Conservation (phyloP, 768 basidiomycete genomes). For the Tulasnella sp. region DNA sequence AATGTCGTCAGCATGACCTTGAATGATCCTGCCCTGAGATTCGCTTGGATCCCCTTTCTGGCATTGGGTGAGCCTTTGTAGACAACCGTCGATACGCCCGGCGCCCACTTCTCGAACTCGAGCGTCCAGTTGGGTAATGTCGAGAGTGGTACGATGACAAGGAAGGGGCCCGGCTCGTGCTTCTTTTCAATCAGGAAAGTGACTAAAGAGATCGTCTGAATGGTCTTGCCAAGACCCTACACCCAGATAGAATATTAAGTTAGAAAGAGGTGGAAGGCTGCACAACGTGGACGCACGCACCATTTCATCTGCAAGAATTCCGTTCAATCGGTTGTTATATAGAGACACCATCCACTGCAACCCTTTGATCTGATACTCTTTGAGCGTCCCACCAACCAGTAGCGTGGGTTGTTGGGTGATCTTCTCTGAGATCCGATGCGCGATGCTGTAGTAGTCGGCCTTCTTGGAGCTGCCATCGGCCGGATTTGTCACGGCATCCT, state of each 20-base stretch:
- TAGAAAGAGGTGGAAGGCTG: not conserved
- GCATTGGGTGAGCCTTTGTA: conserved; percentile 89
- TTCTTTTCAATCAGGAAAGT: conserved; percentile 88
- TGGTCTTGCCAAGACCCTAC: conserved; percentile 90
- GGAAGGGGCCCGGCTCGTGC: conserved; percentile 84
- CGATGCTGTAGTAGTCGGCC: conserved; percentile 93
- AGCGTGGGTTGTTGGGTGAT: conserved; percentile 60
- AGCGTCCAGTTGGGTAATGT: conserved; percentile 97
- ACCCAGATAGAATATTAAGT: not conserved
- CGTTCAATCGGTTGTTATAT: conserved; percentile 92
- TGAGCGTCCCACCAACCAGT: conserved; percentile 77
- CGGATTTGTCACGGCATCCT: conserved; percentile 31
- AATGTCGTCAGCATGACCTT: conserved; percentile 91
- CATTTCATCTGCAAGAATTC: conserved; percentile 94
- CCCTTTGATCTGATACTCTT: conserved; percentile 91
- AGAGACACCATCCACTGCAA: conserved; percentile 98
- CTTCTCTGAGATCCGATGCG: conserved; percentile 84
- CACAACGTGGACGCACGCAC: conserved; percentile 28
- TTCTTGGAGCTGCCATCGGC: conserved; percentile 48
- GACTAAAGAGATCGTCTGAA: conserved; percentile 90
- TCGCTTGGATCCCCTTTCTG: conserved; percentile 64
- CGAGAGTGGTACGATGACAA: conserved; percentile 89
- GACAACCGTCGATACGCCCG: conserved; percentile 60
- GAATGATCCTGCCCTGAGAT: conserved; percentile 71
- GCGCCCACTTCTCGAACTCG: conserved; percentile 97